Conservation (phyloP, 108 stramenopile genomes). For the Fragilaria crotonensis region DNA sequence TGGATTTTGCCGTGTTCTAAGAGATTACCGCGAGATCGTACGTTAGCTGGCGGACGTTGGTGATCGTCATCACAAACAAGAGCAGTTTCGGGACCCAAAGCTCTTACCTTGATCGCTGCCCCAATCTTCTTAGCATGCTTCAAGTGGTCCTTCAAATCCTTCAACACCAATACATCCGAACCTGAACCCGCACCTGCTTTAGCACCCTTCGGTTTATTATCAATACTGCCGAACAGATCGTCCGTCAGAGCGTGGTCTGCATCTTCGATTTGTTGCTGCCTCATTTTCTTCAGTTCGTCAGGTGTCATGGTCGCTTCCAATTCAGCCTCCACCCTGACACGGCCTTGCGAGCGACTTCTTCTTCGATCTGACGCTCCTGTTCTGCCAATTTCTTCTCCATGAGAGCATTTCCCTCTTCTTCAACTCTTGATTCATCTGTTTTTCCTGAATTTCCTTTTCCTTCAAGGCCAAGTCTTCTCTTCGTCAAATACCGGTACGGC, state of each 20-base stretch:
- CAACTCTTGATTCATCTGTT: slow-evolving; percentile 23
- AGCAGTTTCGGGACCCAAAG: too few species aligned
- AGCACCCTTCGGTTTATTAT: slow-evolving; percentile 17
- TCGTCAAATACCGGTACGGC: slow-evolving; percentile 60
- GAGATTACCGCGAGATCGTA: too few species aligned
- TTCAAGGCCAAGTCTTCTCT: slow-evolving; percentile 76
- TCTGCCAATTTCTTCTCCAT: slow-evolving; percentile 70
- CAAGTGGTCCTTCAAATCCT: slow-evolving; percentile 85
- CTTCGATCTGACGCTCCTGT: slow-evolving; percentile 48
- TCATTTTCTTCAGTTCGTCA: slow-evolving; percentile 56
- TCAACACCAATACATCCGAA: slow-evolving; percentile 68
- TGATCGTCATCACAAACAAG: too few species aligned
- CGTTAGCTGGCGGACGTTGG: too few species aligned
- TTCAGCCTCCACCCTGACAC: slow-evolving; percentile 83
- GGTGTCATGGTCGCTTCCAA: slow-evolving; percentile 80
- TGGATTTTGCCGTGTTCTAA: slow-evolving; percentile 78
- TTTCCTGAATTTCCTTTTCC: slow-evolving; percentile 57
- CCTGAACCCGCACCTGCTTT: slow-evolving; percentile 15
- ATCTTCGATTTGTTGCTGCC: slow-evolving; percentile 61
- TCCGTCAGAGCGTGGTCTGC: slow-evolving; percentile 75
- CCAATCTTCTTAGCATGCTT: slow-evolving; percentile 81
- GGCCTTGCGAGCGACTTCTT: slow-evolving; percentile 73
- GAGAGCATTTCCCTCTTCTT: slow-evolving; percentile 84
- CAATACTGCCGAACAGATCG: slow-evolving; percentile 80
- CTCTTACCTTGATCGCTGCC: slow-evolving; percentile 58